phyloP scores from a whole-genome alignment of 2,329 filamentous ascomycete species.

The Anisogramma anomala region DNA sequence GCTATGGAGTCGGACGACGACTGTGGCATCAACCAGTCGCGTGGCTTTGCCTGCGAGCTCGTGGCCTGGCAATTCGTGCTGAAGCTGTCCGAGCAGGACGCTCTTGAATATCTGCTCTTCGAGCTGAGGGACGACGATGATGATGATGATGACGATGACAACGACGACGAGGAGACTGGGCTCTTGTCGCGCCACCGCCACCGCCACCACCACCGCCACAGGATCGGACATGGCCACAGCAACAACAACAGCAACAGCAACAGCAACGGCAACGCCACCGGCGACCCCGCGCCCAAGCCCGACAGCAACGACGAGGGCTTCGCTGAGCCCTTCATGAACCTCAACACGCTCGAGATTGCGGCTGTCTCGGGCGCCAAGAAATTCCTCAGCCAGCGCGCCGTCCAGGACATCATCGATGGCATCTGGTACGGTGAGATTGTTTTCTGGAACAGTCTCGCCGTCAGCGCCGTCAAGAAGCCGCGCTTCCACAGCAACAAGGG shows the following conservation, averaged over 20 bases:
- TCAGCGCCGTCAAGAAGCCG: slow-evolving; percentile 53
- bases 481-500: slow-evolving; percentile 50
- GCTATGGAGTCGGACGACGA: slow-evolving; percentile 7
- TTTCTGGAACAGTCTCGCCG: slow-evolving; percentile 58
- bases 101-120: slow-evolving; percentile 9
- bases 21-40: slow-evolving; percentile 6
- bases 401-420: slow-evolving; percentile 60
- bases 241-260: no score
- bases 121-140: slow-evolving; percentile 1
- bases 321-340: slow-evolving; percentile 7
- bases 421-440: slow-evolving; percentile 66
- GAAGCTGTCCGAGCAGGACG: slow-evolving; percentile 7
- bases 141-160: not conserved
- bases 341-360: slow-evolving; percentile 44
- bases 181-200: not conserved
- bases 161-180: slow-evolving; percentile 2
- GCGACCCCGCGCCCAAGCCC: not conserved
- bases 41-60: slow-evolving; percentile 8
- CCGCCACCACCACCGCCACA: no score
- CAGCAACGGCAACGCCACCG: not conserved
- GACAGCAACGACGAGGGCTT: slow-evolving; percentile 7
- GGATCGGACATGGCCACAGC: slow-evolving; percentile 1
- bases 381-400: slow-evolving; percentile 56
- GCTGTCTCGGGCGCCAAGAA: slow-evolving; percentile 59
- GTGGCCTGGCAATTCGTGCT: slow-evolving; percentile 11